These are phyloP conservation scores for Apophysomyces elegans DNA, from an alignment of 371 early-diverging fungal genomes.

Conservation along the genomic window DNA sequence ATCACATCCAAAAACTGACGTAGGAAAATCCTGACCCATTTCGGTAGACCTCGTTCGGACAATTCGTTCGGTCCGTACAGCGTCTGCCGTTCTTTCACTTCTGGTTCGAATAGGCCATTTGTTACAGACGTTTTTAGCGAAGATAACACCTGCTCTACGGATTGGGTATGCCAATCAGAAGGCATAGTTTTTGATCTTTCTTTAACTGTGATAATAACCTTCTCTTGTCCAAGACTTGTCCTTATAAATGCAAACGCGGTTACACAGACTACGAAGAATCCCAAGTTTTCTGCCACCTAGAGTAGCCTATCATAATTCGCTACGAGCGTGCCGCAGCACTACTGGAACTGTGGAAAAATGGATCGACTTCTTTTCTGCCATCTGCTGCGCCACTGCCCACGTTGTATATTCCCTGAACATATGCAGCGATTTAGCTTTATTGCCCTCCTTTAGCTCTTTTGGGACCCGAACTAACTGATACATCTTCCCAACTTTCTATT, in stretches of 20 bases:
- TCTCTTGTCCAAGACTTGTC: neutral
- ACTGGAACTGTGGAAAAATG: neutral
- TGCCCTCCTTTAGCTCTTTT: neutral
- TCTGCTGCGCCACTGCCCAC: neutral
- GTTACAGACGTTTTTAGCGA: slow-evolving; percentile 58
- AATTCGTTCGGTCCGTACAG: slow-evolving; percentile 81
- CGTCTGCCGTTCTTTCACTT: slow-evolving; percentile 53
- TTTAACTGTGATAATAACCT: neutral
- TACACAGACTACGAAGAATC: no score
- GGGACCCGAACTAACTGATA: neutral
- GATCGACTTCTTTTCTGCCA: neutral
- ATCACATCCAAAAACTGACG: slow-evolving; percentile 85
- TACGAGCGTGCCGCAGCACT: neutral
- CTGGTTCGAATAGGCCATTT: slow-evolving; percentile 65
- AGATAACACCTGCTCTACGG: slow-evolving; percentile 57
- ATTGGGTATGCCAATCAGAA: slow-evolving; percentile 46
- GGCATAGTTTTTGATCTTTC: slow-evolving; percentile 7
- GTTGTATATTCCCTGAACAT: neutral
- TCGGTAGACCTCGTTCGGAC: slow-evolving; percentile 60
- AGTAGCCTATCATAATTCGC: no score
- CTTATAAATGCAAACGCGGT: no score
- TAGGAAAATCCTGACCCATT: slow-evolving; percentile 72
- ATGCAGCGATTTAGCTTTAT: neutral
- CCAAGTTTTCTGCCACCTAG: no score
- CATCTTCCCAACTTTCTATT: neutral